These are phyloP conservation scores for Solanum acaule DNA, from an alignment of 257 asterid species.

Conservation along the genomic window DNA sequence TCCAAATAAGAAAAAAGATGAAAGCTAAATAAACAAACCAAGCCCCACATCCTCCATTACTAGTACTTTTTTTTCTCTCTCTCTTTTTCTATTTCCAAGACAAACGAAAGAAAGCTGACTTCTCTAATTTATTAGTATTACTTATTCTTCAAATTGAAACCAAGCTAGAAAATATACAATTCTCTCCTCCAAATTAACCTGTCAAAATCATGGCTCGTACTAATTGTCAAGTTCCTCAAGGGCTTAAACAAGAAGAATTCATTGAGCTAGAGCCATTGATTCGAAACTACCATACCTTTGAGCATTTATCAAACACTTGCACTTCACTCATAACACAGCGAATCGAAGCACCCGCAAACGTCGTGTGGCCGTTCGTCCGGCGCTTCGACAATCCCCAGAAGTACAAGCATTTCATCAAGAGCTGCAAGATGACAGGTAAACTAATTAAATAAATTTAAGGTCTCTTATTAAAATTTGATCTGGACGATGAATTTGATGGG, in stretches of 20 bases:
- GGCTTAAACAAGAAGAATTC: conserved; percentile 48
- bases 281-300: conserved; percentile 50
- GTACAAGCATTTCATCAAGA: conserved; percentile 93
- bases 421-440: conserved; percentile 39
- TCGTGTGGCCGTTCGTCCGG: conserved; percentile 77
- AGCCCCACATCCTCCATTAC: neutral
- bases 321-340: conserved; percentile 60
- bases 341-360: conserved; percentile 63
- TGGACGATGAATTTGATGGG: no score
- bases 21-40: neutral
- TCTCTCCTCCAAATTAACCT: neutral
- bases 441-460: neutral
- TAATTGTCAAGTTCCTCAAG: conserved; percentile 24
- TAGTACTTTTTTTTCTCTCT: neutral
- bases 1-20: neutral
- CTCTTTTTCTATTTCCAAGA: neutral
- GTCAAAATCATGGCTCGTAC: neutral
- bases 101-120: neutral
- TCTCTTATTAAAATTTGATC: neutral
- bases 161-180: neutral
- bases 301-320: conserved; percentile 55
- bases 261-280: conserved; percentile 39
- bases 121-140: neutral
- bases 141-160: neutral
- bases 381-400: conserved; percentile 77